Evolutionary conservation across 306 rosid species (phyloP), one percentile per base, ranked within the genome.

Genomic region (Coriaria nepalensis): DNA sequence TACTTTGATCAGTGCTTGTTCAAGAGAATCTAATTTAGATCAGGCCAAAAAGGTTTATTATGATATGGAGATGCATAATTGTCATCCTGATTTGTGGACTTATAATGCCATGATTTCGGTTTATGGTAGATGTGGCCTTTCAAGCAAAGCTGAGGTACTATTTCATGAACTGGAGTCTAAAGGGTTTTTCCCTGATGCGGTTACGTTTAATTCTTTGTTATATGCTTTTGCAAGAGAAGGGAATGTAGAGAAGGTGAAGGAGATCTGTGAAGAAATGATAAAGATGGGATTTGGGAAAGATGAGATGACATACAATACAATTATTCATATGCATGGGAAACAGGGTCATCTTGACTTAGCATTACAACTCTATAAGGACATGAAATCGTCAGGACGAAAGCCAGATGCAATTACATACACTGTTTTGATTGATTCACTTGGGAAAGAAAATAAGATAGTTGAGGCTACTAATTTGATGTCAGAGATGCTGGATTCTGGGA

Each of bases 31-130:
- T 2, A 84, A 84, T 73, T 73, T 88, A 67, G 86, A 80, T 61
- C 88, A 88, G 56, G 97, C 97, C 0, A 35, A 64, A 53, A 64
- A 53, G 50, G 75, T 88, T 49, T 78, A 64, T 37, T 6, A 43
- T 35, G 93, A 88, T 40, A 78, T 88, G 97, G 86, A 70, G 71
- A 67, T 5, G 11, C 73, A 66, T 43, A 57, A 47, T 37, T 84
- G 90, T 63, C 97, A 70, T 39, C 95, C 97, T 44, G 97, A 88
- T 73, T 56, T 88, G 35, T 88, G 97, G 97, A 88, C 97, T 52
- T 88, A 88, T 55, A 88, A 88, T 74, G 90, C 93, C 40, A 81
- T 88, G 95, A 84, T 88, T 72, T 88, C 95, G 2, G 93, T 88
- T 8, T 84, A 64, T 55, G 97, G 97, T 46, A 76, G 97, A 53